Evolutionary conservation across 2,329 filamentous ascomycete species (phyloP), one percentile per base, ranked within the genome.

Genomic region (Penicillium sp.): DNA sequence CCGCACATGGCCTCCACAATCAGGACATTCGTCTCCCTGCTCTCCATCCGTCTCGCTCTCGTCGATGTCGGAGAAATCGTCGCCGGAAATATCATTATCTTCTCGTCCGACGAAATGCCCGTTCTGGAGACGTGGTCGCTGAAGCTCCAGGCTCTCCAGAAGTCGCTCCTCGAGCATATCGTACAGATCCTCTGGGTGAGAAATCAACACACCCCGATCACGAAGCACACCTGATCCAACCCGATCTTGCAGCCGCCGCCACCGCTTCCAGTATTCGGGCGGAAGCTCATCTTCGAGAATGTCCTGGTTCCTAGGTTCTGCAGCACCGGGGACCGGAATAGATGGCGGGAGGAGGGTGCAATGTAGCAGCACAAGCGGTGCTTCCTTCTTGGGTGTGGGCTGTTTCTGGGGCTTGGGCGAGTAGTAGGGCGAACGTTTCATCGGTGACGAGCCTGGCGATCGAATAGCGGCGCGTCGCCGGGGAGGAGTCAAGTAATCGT

Each of bases 161-260:
- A 87, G 71, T 36, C 83, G 74, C 63, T 87, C 85, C 66, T 87
- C 84, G 2, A 87, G 75, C 31, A 87, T 64, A 51, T 86, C 84
- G 61, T 86, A 87, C 54, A 86, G 80, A 47, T 85, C 83, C 55
- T 80, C 73, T 1, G 85, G 85, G 66, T 87, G 85, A 1, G 83
- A 80, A n/a, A 87, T 84, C 52, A 87, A 73, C 14, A 87, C 75
- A 0, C 83, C 85, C 13, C 85, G 76, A 40, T 81, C 74, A 67
- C 81, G 77, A n/a, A 86, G 71, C 36, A 83, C 79, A 2, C 81
- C 79, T 4, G 81, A 81, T 1, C 68, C 72, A 39, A 71, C 71
- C 58, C 83, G 85, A 51, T 84, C 81, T 57, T 79, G 78, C 11
- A 87, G 67, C 2, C 83, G 65, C 39, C 80, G 79, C 75, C 66